Percentiles rank a stretch among this genome's conserved stretches.
Evolutionary conservation across 2,329 filamentous ascomycete species (phyloP).

Genomic region (Fusarium paranaense): DNA sequence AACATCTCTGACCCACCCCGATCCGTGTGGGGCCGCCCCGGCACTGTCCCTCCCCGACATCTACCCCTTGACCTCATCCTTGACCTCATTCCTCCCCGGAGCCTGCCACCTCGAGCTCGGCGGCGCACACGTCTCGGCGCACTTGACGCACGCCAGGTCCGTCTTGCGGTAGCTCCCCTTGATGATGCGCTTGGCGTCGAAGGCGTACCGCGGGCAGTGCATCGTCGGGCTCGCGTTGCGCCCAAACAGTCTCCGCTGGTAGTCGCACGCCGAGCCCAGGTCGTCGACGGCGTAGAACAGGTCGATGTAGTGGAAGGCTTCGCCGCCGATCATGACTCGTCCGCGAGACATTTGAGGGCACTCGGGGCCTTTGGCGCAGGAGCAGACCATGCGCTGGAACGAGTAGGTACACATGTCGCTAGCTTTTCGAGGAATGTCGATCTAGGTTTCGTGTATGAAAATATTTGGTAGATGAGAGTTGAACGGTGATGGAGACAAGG

Average conservation of each 20-base stretch:
- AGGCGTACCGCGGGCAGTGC: conserved; percentile 41
- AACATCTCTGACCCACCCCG: neutral
- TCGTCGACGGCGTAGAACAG: conserved; percentile 42
- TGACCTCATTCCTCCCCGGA: conserved; percentile 25
- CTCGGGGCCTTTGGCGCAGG: conserved; percentile 43
- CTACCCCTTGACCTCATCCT: conserved; percentile 14
- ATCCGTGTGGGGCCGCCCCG: neutral
- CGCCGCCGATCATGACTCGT: conserved; percentile 35
- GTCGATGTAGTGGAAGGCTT: conserved; percentile 42
- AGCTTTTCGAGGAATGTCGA: neutral
- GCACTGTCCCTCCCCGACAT: neutral
- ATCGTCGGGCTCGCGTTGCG: conserved; percentile 37
- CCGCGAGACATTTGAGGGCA: conserved; percentile 42
- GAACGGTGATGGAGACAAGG: neutral
- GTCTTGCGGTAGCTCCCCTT: conserved; percentile 41
- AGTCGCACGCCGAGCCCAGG: conserved; percentile 43
- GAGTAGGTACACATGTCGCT: conserved; percentile 43
- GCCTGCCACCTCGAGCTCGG: conserved; percentile 44
- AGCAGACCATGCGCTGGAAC: conserved; percentile 44
- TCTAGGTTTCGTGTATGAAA: neutral
- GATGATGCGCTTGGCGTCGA: conserved; percentile 44
- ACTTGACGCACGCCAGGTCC: conserved; percentile 43
- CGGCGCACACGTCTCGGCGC: conserved; percentile 43
- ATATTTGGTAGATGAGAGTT: neutral
- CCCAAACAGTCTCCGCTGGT: conserved; percentile 42